Evolutionary conservation across 2,329 filamentous ascomycete genomes (phyloP).

Genomic region (Trichoderma hamatum): DNA sequence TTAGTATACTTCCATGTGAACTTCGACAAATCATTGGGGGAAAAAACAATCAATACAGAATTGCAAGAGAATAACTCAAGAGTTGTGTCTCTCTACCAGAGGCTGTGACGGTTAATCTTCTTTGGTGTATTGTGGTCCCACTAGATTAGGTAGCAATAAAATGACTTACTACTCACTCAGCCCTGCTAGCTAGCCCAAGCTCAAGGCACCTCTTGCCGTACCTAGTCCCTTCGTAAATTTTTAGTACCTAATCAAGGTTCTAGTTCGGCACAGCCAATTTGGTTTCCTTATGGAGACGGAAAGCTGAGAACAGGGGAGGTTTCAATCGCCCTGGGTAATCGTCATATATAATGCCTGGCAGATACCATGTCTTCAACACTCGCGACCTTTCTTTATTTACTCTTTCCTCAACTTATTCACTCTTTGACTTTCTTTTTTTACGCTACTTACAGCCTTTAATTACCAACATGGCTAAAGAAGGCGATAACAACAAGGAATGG

Average conservation of each 20-base stretch:
- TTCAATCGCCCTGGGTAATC: background rate
- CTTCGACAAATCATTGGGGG: no score
- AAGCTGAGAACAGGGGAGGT: background rate
- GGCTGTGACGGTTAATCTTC: background rate
- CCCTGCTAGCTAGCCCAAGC: background rate
- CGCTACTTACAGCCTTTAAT: background rate
- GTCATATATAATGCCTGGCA: constrained; percentile 1
- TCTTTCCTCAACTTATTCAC: background rate
- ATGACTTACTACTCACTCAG: background rate
- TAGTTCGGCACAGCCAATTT: background rate
- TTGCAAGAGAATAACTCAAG: background rate
- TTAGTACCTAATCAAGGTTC: background rate
- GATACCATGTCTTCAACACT: background rate
- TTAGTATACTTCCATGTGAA: background rate
- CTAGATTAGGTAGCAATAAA: background rate
- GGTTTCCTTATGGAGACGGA: background rate
- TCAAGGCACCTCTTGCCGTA: background rate
- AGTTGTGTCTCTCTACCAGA: background rate
- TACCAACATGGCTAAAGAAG: background rate
- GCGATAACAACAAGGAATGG: constrained; percentile 42
- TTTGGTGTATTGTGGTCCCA: background rate
- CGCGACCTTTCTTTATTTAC: background rate
- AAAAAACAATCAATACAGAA: no score
- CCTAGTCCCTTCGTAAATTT: background rate
- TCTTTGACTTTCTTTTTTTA: background rate